Base-by-base conservation (phyloP, 2,329 filamentous ascomycete species). In the Botrytis deweyae region DNA sequence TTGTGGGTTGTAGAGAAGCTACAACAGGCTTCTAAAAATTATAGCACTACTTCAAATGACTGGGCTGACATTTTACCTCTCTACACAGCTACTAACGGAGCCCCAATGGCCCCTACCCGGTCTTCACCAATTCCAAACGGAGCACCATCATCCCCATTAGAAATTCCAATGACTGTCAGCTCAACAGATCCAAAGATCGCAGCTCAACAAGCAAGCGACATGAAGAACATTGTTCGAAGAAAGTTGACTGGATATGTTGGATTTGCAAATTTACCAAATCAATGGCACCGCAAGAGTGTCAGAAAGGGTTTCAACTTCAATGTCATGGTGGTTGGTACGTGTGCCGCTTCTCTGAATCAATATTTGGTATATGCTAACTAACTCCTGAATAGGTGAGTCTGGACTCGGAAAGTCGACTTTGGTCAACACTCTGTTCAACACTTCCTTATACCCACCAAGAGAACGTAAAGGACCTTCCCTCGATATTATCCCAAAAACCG, bases 231-330 rank as follows among this genome's bases (percentile, higher is more conserved):
- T 83, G 95, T 99, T 81, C 93, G 96, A 85, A 91, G 96, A 85
- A 99, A 99, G 88, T 88, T 99, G 83, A 98, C 96, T 69, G 96
- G 96, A 82, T 99, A 98, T 81, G 96, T 99, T 81, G 96, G 96
- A 78, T 99, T 99, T 82, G 96, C 96, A 84, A 99, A 99, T 84
- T 86, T 99, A 83, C 96, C 96, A 77, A 99, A 99, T 87, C 96
- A 99, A 86, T 99, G 96, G 96, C 96, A 99, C 88, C 95, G 96
- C 85, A 99, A 99, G 92, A 98, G 95, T 90, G 96, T 99, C 81
- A 94, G 96, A 83, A 99, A 99, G 86, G 96, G 96, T 76, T 99
- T 99, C 90, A 99, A 98, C 90, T 99, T 99, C 89, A 99, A 99
- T 83, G 96, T 99, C 80, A 99, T 99, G 96, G 96, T 99, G 85